Evolutionary conservation across 2,329 filamentous ascomycete genomes (phyloP), one percentile per base, ranked within the genome.

Genomic region (Madurella fahalii): DNA sequence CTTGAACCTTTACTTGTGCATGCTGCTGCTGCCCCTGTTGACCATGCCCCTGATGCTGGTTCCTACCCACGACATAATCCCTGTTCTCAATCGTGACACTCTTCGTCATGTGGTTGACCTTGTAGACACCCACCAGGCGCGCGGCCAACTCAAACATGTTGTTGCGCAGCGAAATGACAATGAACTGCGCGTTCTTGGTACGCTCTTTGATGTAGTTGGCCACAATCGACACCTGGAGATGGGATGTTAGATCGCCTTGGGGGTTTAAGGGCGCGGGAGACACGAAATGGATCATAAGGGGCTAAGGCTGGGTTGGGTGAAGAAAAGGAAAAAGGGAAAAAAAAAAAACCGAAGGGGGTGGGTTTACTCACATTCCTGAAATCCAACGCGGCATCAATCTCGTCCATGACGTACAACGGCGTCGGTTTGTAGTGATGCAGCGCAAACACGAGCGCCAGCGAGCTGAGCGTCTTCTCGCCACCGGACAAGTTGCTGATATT

Each of bases 111-210:
- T 99, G 93, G 73, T 95, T 97, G 70, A 99, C 94, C 79, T 99
- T 99, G 79, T 99, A 99, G 53, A 99, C 94, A 63, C 95, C 95
- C 13, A 99, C 91, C 56, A 99, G 81, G 53, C 95, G 83, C 54
- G 90, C 85, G n/a, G 95, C 93, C 60, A 99, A 84, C 78, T 99
- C 94, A 72, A 99, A 99, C 94, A 99, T 99, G 77, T 99, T 99
- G 74, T 99, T 99, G 66, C 94, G 82, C 66, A 99, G 78, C 15
- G 91, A 96, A 68, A 99, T 99, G 67, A 99, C 94, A 64, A 99
- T 94, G 71, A 99, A 99, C 69, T 99, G 94, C 1, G 94, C 95
- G 73, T 99, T 99, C 80, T 96, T 97, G 57, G 94, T 99, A 52
- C 94, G 82, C 76, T 99, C 94, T 76, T 96, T 97, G 80, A 99